phyloP scores from a whole-genome alignment of 2,329 filamentous ascomycete species.

The Sporothrix sp. region DNA sequence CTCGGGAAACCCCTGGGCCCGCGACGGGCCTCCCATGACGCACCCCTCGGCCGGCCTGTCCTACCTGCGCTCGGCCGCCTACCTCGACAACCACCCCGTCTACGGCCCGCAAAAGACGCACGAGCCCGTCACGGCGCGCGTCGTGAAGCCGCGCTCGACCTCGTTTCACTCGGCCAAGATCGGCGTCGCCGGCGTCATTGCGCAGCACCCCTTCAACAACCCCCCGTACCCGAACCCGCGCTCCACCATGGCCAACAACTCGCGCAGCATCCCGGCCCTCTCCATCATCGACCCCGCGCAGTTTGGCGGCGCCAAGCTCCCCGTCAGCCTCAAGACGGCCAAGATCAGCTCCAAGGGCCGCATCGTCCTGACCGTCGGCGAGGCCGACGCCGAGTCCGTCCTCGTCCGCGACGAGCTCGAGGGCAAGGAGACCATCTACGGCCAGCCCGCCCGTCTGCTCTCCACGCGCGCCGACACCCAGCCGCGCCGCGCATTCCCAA shows the following conservation, averaged over 20 bases:
- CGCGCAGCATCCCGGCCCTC: constrained; percentile 25
- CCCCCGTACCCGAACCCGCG: constrained; percentile 30
- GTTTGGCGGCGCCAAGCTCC: constrained; percentile 45
- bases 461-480: constrained; percentile 19
- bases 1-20: constrained; percentile 36
- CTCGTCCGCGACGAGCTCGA: constrained; percentile 38
- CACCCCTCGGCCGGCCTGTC: constrained; percentile 55
- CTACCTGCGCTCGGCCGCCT: constrained; percentile 47
- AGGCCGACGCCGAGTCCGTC: constrained; percentile 29
- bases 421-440: constrained; percentile 27
- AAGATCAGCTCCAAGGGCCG: constrained; percentile 41
- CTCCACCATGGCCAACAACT: constrained; percentile 2
- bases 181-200: constrained; percentile 47
- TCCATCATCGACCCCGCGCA: constrained; percentile 36
- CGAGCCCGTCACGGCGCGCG: constrained; percentile 39
- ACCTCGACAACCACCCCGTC: constrained; percentile 49
- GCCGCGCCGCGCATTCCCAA: neutral
- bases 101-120: constrained; percentile 48
- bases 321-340: constrained; percentile 36
- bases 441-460: constrained; percentile 20
- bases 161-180: constrained; percentile 32
- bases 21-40: constrained; percentile 46
- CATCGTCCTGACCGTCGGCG: constrained; percentile 35
- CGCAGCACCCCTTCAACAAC: constrained; percentile 32
- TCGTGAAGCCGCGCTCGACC: constrained; percentile 35